A percentile compares a stretch with the other conserved stretches of the same genome.
These are phyloP conservation scores for Termitomyces sp. DNA, from an alignment of 768 basidiomycete genomes.

Conservation along the genomic window DNA sequence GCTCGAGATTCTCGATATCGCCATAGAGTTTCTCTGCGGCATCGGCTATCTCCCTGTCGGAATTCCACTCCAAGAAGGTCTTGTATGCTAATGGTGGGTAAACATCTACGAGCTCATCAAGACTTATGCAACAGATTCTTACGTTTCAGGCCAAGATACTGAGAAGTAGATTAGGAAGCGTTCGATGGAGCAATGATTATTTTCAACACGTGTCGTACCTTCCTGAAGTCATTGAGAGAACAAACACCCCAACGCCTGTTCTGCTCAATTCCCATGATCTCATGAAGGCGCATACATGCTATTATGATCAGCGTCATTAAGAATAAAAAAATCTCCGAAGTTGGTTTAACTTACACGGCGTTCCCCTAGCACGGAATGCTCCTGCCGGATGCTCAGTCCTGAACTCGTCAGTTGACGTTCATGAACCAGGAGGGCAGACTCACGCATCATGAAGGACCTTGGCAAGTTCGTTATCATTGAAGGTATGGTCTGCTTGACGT, in stretches of 20 bases:
- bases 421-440: slow-evolving; percentile 20
- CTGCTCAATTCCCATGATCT: slow-evolving; percentile 82
- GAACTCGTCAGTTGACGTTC: background rate
- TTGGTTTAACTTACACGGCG: slow-evolving; percentile 41
- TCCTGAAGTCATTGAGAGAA: slow-evolving; percentile 80
- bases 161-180: background rate
- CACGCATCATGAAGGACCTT: slow-evolving; percentile 64
- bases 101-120: background rate
- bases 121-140: slow-evolving; percentile 13
- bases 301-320: background rate
- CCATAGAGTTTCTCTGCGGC: slow-evolving; percentile 79
- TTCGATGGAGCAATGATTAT: background rate
- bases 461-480: slow-evolving; percentile 72
- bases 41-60: slow-evolving; percentile 59
- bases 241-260: slow-evolving; percentile 79
- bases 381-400: slow-evolving; percentile 72
- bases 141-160: slow-evolving; percentile 80
- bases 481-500: slow-evolving; percentile 56
- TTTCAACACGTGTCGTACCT: slow-evolving; percentile 28
- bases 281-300: slow-evolving; percentile 70
- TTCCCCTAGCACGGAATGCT: slow-evolving; percentile 73
- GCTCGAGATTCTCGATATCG: slow-evolving; percentile 70
- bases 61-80: slow-evolving; percentile 81
- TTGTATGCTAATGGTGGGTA: slow-evolving; percentile 45
- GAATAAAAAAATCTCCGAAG: background rate